Evolutionary conservation across 2,329 filamentous ascomycete genomes (phyloP).

Genomic region (Beauveria pseudobassiana): DNA sequence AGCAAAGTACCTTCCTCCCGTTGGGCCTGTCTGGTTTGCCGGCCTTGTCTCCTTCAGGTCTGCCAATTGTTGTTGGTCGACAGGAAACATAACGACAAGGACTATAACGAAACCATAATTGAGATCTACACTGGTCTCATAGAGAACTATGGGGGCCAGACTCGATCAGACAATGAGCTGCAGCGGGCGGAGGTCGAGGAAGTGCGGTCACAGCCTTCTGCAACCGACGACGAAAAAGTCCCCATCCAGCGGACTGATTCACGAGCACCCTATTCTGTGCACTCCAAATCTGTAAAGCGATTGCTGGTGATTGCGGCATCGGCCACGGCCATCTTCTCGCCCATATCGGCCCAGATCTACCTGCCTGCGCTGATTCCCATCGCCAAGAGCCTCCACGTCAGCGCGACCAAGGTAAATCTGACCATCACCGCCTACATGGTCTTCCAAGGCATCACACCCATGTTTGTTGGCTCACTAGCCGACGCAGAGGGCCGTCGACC

Average conservation of each 20-base stretch:
- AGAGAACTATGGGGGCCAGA: not conserved
- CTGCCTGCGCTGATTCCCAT: conserved; percentile 44
- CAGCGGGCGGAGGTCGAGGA: not conserved
- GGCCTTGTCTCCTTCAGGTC: too few relatives aligned
- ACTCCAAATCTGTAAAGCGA: conserved; percentile 32
- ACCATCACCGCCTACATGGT: conserved; percentile 51
- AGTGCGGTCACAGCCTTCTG: not conserved
- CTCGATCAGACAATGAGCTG: not conserved
- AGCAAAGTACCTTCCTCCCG: too few relatives aligned
- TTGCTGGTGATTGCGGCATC: conserved; percentile 33
- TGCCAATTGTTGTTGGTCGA: not conserved
- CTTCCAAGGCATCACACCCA: conserved; percentile 52
- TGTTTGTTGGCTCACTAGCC: conserved; percentile 48
- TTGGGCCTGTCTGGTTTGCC: too few relatives aligned
- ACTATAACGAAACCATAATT: not conserved
- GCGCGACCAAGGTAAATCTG: conserved; percentile 36
- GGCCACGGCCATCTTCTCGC: conserved; percentile 36
- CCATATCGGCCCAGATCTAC: conserved; percentile 44
- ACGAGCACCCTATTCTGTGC: conserved; percentile 28
- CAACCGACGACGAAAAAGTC: not conserved
- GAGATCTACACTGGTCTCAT: not conserved
- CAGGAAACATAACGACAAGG: not conserved
- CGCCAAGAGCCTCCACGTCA: conserved; percentile 38
- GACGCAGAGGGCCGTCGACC: conserved; percentile 47
- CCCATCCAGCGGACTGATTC: not conserved